Conservation (phyloP, 176 grass and related monocot genomes). For the Carex myosuroides region DNA sequence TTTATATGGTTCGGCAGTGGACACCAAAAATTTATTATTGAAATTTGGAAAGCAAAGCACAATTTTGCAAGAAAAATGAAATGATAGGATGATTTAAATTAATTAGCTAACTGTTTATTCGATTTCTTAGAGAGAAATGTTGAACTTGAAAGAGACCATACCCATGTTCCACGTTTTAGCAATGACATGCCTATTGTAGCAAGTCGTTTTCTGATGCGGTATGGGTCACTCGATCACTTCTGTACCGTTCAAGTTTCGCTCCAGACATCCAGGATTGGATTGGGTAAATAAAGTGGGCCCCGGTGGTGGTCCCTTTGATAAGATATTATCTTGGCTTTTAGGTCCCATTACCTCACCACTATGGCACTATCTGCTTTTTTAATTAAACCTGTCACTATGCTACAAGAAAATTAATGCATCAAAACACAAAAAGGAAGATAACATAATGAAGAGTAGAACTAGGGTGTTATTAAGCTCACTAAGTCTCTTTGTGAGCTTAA, state of each 20-base stretch:
- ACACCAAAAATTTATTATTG: not conserved
- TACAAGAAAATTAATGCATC: not conserved
- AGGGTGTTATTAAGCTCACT: too few species aligned
- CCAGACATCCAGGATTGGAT: slow-evolving; percentile 26
- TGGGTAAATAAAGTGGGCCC: slow-evolving; percentile 4
- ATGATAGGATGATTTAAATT: not conserved
- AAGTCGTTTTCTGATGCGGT: not conserved
- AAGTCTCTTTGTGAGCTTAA: too few species aligned
- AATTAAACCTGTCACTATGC: slow-evolving; percentile 1
- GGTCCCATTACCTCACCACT: not conserved
- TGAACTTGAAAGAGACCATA: slow-evolving; percentile 14
- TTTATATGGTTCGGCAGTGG: not conserved
- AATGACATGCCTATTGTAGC: not conserved
- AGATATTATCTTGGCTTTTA: slow-evolving; percentile 17
- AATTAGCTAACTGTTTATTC: not conserved
- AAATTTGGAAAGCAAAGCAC: not conserved
- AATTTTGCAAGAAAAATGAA: not conserved
- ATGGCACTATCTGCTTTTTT: not conserved
- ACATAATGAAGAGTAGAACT: not conserved
- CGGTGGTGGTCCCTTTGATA: not conserved
- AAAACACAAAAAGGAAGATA: not conserved
- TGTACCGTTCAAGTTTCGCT: not conserved
- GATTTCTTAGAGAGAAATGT: not conserved
- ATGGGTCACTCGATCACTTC: not conserved
- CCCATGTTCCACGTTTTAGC: not conserved